Evolutionary conservation across 345 rosid genomes (phyloP).

Genomic region (Gynandropsis gynandra): DNA sequence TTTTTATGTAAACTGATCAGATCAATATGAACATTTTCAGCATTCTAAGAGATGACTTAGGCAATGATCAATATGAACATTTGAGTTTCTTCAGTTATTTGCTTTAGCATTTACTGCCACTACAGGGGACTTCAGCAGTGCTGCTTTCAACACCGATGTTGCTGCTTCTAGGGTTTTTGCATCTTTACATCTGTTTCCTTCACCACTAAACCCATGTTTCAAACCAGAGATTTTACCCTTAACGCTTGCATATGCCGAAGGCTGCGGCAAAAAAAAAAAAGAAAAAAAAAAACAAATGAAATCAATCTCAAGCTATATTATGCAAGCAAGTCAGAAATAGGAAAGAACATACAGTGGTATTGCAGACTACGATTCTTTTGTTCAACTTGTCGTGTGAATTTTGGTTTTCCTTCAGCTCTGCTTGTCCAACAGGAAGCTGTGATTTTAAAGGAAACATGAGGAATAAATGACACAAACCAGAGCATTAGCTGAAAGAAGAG

Average conservation of each 20-base stretch:
- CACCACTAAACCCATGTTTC: not conserved
- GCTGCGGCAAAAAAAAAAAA: not conserved
- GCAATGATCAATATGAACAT: too few relatives aligned
- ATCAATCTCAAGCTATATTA: too few relatives aligned
- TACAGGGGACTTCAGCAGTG: not conserved
- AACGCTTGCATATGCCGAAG: not conserved
- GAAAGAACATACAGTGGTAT: too few relatives aligned
- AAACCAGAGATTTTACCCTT: not conserved
- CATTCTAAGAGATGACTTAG: too few relatives aligned
- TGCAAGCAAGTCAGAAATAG: too few relatives aligned
- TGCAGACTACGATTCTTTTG: too few relatives aligned
- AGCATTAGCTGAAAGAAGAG: slow-evolving; percentile 4
- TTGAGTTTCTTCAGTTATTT: too few relatives aligned
- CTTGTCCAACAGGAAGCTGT: slow-evolving; percentile 30
- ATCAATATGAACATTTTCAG: too few relatives aligned
- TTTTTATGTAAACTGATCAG: too few relatives aligned
- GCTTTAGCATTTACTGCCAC: too few relatives aligned
- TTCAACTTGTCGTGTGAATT: too few relatives aligned
- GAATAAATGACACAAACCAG: slow-evolving; percentile 2
- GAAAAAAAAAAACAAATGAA: not conserved
- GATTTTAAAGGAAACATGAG: slow-evolving; percentile 5
- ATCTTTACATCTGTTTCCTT: not conserved
- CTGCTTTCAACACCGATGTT: not conserved
- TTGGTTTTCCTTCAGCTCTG: slow-evolving; percentile 10
- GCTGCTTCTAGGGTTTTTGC: not conserved